Evolutionary conservation across 2,329 filamentous ascomycete genomes (phyloP).

Genomic region (Penicillium italicum): DNA sequence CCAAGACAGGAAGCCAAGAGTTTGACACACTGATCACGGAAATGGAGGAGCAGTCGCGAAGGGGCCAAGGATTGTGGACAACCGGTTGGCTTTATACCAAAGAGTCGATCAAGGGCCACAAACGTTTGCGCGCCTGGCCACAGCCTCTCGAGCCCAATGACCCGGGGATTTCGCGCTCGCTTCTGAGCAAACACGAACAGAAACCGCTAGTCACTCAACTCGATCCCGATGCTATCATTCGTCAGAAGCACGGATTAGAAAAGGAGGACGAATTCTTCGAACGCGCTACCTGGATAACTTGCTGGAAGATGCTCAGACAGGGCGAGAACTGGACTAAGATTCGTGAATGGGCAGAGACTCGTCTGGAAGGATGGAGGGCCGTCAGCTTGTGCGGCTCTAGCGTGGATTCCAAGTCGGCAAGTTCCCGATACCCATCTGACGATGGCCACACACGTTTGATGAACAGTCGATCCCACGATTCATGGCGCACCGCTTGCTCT

Average conservation of each 20-base stretch:
- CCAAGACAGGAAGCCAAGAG: conserved; percentile 63
- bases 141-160: conserved; percentile 63
- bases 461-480: conserved; percentile 39
- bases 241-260: conserved; percentile 73
- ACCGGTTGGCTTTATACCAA: conserved; percentile 92
- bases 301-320: conserved; percentile 84
- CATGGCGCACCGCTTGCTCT: conserved; percentile 39
- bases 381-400: conserved; percentile 68
- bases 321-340: conserved; percentile 73
- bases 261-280: conserved; percentile 85
- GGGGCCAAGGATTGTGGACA: conserved; percentile 72
- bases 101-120: conserved; percentile 82
- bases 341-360: conserved; percentile 78
- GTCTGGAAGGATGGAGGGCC: conserved; percentile 85
- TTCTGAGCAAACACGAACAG: conserved; percentile 56
- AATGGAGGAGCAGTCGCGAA: conserved; percentile 69
- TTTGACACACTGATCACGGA: conserved; percentile 74
- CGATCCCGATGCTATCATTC: conserved; percentile 82
- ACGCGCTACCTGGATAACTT: conserved; percentile 85
- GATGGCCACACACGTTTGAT: conserved; percentile 42
- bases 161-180: conserved; percentile 53
- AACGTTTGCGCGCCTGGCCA: conserved; percentile 68
- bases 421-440: conserved; percentile 32
- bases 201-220: conserved; percentile 76
- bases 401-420: conserved; percentile 28